phyloP scores from a whole-genome alignment of 352 stramenopile genomes.

The Phytopythium ostracodes region DNA sequence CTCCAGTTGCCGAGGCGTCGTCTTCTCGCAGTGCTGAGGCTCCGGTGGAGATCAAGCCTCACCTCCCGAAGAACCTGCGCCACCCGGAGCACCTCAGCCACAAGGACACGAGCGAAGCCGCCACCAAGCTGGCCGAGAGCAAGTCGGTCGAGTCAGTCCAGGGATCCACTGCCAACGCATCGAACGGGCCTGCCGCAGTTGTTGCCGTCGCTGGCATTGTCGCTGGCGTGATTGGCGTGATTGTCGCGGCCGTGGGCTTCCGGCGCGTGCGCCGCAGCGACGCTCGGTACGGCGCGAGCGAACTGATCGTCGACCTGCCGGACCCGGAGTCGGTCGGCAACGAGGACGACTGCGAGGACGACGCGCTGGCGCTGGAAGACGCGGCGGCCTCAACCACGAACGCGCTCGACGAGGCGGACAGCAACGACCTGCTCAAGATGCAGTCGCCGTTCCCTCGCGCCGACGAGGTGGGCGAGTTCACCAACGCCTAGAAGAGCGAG shows the following conservation, averaged over 20 bases:
- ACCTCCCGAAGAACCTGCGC: neutral
- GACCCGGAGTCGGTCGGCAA: constrained; percentile 12
- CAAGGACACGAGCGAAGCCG: neutral
- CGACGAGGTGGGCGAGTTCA: constrained; percentile 24
- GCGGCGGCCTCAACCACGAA: constrained; percentile 4
- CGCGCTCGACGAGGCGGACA: neutral
- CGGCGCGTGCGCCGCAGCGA: constrained; percentile 25
- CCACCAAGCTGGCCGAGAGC: neutral
- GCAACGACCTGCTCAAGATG: neutral
- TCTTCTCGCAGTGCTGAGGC: neutral
- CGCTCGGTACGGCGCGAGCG: constrained; percentile 19
- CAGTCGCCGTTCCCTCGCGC: constrained; percentile 6
- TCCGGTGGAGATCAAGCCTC: neutral
- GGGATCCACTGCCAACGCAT: neutral
- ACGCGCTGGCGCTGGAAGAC: constrained; percentile 11
- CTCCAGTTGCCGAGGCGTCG: neutral
- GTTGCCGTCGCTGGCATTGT: constrained; percentile 12
- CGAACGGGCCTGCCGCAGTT: neutral
- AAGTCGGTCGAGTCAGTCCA: neutral
- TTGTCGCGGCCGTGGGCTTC: constrained; percentile 19
- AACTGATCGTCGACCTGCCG: constrained; percentile 26
- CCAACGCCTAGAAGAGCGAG: constrained; percentile 11
- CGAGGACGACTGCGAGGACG: constrained; percentile 9
- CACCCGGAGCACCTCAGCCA: neutral
- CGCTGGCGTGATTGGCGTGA: constrained; percentile 15